These are phyloP conservation scores for Prunus fruticosa DNA, from an alignment of 306 rosid genomes.

Conservation along the genomic window DNA sequence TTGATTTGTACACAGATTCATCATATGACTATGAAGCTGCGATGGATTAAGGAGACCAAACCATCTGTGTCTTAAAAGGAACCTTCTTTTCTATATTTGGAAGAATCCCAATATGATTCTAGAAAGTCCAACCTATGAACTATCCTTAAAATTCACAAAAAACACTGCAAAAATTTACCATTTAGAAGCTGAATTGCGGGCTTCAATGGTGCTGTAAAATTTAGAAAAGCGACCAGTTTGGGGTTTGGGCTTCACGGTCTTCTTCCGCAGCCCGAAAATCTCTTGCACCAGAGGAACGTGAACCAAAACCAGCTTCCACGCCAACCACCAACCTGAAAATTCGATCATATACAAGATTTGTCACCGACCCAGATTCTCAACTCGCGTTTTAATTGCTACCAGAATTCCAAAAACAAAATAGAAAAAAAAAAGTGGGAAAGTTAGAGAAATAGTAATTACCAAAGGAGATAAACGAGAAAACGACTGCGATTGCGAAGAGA, in stretches of 20 bases:
- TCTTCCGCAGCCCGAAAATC: constrained; percentile 68
- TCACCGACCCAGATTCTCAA: constrained; percentile 15
- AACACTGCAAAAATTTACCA: constrained; percentile 24
- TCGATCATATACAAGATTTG: background rate
- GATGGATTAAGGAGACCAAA: background rate
- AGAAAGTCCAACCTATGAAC: background rate
- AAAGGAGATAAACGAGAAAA: constrained; percentile 48
- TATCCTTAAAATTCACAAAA: background rate
- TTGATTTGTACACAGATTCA: background rate
- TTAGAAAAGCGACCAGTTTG: constrained; percentile 55
- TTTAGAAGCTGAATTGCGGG: constrained; percentile 46
- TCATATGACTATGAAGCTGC: background rate
- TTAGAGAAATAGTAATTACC: constrained; percentile 33
- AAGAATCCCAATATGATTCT: background rate
- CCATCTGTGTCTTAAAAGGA: background rate
- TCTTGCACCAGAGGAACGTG: constrained; percentile 93
- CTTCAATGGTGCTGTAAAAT: constrained; percentile 43
- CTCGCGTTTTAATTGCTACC: background rate
- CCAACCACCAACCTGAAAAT: constrained; percentile 74
- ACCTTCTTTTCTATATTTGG: background rate
- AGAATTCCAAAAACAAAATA: background rate
- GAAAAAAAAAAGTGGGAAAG: background rate
- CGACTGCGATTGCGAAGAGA: constrained; percentile 48
- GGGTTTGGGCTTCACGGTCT: constrained; percentile 53
- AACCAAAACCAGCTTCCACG: constrained; percentile 86